Evolutionary conservation across 2,329 filamentous ascomycete species (phyloP).

Genomic region (Penicillium sp.): DNA sequence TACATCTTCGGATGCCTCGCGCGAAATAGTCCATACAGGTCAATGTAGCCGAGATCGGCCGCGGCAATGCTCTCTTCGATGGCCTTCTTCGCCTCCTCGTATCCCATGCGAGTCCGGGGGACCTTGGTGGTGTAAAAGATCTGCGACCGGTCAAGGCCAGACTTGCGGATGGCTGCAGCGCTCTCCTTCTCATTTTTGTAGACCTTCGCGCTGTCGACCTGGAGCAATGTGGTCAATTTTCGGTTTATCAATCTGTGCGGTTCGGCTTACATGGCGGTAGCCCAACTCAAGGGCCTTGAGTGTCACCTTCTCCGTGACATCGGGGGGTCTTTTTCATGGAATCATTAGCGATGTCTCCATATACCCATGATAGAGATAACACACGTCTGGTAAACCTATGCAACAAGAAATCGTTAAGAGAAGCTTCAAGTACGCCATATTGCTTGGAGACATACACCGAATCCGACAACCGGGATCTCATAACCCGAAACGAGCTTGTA

Average conservation of each 20-base stretch:
- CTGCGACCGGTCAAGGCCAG: constrained; percentile 50
- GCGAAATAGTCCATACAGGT: constrained; percentile 48
- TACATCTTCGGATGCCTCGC: neutral
- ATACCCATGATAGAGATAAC: constrained; percentile 1
- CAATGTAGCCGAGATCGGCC: constrained; percentile 62
- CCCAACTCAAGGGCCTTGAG: constrained; percentile 53
- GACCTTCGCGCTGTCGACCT: constrained; percentile 55
- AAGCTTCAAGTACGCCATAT: neutral
- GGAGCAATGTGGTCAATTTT: neutral
- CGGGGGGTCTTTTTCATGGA: constrained; percentile 48
- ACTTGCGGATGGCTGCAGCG: constrained; percentile 50
- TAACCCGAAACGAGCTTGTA: constrained; percentile 40
- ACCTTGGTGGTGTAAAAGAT: constrained; percentile 63
- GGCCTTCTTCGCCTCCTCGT: constrained; percentile 60
- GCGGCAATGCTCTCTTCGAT: constrained; percentile 60
- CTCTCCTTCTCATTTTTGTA: constrained; percentile 58
- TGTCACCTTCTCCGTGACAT: constrained; percentile 55
- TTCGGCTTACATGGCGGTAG: constrained; percentile 51
- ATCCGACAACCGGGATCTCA: constrained; percentile 40
- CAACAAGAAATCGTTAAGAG: constrained; percentile 12
- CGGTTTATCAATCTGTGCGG: neutral
- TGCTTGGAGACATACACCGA: constrained; percentile 35
- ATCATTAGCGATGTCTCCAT: neutral
- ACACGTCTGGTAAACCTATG: constrained; percentile 41
- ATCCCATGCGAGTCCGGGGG: constrained; percentile 51